These are phyloP conservation scores for Alternaria brassicicola DNA, from an alignment of 2,329 filamentous ascomycete species.

Conservation along the genomic window DNA sequence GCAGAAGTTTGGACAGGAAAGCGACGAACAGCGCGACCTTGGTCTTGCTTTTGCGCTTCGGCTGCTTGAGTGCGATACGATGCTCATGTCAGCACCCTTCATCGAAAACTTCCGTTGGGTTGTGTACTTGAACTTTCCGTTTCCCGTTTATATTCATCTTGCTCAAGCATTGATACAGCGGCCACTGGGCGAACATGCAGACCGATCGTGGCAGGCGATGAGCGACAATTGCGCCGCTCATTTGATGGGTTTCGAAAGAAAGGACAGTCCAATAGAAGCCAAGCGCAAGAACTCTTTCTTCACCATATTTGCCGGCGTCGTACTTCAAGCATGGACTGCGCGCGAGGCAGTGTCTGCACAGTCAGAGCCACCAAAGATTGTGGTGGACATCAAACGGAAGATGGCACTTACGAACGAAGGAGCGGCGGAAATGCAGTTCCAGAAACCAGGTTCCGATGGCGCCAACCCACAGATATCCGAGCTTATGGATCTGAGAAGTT, in stretches of 20 bases:
- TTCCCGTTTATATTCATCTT: conserved; percentile 57
- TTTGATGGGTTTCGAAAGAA: conserved; percentile 23
- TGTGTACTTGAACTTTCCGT: conserved; percentile 54
- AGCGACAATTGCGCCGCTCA: conserved; percentile 54
- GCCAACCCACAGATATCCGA: neutral
- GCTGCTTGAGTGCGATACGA: conserved; percentile 57
- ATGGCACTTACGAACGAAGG: neutral
- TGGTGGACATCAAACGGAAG: conserved; percentile 5
- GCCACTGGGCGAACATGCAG: conserved; percentile 45
- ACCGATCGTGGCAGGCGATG: conserved; percentile 54
- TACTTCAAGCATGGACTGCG: conserved; percentile 59
- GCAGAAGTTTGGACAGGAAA: conserved; percentile 14
- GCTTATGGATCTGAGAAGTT: neutral
- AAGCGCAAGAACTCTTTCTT: conserved; percentile 33
- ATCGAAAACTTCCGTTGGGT: conserved; percentile 54
- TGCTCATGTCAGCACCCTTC: conserved; percentile 50
- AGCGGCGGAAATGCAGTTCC: neutral
- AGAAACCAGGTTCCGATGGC: neutral
- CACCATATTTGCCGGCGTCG: conserved; percentile 58
- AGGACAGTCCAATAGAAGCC: conserved; percentile 23
- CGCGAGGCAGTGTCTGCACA: conserved; percentile 14
- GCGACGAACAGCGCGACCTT: conserved; percentile 30
- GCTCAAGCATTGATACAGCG: conserved; percentile 51
- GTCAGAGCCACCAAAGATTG: conserved; percentile 12
- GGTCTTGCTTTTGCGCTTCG: conserved; percentile 43